Conservation (phyloP, 352 stramenopile genomes). For the Pythium monospermum region DNA sequence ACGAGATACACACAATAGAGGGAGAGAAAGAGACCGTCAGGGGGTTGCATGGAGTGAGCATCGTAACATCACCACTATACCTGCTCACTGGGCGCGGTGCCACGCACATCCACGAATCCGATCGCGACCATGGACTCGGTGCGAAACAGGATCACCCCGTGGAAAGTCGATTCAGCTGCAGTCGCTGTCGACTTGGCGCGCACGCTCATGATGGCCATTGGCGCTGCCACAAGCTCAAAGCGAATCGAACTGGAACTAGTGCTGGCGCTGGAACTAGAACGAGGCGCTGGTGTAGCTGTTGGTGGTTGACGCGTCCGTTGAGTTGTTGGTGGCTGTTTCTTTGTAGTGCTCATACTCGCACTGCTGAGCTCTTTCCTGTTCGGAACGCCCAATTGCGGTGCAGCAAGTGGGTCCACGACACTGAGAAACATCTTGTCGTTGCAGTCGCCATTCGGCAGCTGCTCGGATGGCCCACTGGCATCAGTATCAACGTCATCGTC, state of each 20-base stretch:
- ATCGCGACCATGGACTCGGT: constrained; percentile 55
- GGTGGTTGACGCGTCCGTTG: neutral
- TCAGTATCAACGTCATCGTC: neutral
- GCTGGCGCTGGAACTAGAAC: neutral
- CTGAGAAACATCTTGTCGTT: constrained; percentile 20
- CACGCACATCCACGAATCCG: constrained; percentile 56
- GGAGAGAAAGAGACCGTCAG: too few species aligned
- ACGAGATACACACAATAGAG: constrained; percentile 4
- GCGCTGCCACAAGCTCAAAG: constrained; percentile 55
- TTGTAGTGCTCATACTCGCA: too few species aligned
- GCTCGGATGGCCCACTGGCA: neutral
- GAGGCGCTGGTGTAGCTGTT: too few species aligned
- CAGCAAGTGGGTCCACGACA: constrained; percentile 3
- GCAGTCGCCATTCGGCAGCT: neutral
- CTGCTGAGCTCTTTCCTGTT: too few species aligned
- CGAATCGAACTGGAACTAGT: constrained; percentile 14
- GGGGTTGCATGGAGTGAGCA: too few species aligned
- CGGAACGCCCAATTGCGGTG: too few species aligned
- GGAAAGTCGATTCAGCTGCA: constrained; percentile 23
- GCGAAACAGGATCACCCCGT: constrained; percentile 60
- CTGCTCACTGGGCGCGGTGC: too few species aligned
- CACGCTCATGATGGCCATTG: constrained; percentile 46
- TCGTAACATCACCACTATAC: too few species aligned
- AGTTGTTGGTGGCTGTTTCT: neutral
- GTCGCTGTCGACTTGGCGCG: constrained; percentile 24